Evolutionary conservation across 1,284 basidiomycete genomes (phyloP).

Genomic region (Apiotrichum laibachii): DNA sequence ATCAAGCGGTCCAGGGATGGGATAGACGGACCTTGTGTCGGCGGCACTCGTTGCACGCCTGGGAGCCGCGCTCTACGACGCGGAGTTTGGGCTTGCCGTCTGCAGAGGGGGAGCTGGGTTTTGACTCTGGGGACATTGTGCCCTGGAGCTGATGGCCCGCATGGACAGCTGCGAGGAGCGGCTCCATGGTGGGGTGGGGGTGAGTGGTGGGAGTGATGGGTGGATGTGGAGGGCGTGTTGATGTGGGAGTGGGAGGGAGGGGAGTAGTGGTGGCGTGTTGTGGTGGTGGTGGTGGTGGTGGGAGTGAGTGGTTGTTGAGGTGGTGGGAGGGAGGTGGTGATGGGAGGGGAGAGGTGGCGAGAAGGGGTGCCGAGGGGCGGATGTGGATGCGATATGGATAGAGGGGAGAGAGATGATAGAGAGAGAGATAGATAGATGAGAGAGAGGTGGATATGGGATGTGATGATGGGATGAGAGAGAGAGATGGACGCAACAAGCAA

Average conservation of each 20-base stretch:
- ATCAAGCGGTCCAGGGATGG: too few relatives aligned
- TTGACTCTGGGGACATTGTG: constrained; percentile 17
- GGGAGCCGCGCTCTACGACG: constrained; percentile 32
- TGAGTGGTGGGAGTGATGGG: neutral
- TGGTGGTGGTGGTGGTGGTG: too few relatives aligned
- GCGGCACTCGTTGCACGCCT: constrained; percentile 38
- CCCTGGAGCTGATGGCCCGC: neutral
- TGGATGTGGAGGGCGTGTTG: neutral
- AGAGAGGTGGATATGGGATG: too few relatives aligned
- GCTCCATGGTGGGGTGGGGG: constrained; percentile 14
- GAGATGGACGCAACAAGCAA: too few relatives aligned
- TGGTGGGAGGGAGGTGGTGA: neutral
- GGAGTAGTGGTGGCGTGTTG: neutral
- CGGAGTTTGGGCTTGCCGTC: constrained; percentile 27
- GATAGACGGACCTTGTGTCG: constrained; percentile 30
- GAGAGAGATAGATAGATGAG: too few relatives aligned
- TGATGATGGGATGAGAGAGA: too few relatives aligned
- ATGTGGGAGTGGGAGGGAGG: neutral
- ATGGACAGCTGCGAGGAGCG: constrained; percentile 8
- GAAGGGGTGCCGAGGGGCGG: neutral
- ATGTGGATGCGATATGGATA: too few relatives aligned
- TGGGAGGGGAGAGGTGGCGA: neutral
- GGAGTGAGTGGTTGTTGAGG: neutral
- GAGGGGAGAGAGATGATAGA: too few relatives aligned
- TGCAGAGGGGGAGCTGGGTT: constrained; percentile 13